phyloP scores from a whole-genome alignment of 768 basidiomycete genomes.

The Kwoniella shandongensis region DNA sequence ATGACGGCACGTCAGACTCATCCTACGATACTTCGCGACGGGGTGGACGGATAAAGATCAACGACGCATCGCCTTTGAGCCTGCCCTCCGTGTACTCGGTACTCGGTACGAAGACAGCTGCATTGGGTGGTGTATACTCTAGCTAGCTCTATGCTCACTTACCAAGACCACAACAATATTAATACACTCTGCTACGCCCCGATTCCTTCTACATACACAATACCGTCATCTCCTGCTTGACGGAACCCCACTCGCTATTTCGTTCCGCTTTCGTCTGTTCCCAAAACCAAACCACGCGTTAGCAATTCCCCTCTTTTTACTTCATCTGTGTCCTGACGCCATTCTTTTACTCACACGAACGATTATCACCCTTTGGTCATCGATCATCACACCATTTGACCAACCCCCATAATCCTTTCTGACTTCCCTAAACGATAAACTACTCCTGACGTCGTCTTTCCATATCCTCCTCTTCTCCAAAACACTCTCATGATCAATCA shows the following conservation, averaged over 20 bases:
- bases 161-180: no score
- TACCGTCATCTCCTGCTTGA: slow-evolving; percentile 34
- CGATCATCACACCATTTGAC: slow-evolving; percentile 49
- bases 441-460: slow-evolving; percentile 30
- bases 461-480: slow-evolving; percentile 28
- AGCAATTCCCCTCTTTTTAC: background rate
- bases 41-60: no score
- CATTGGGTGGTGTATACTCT: no score
- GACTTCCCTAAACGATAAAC: slow-evolving; percentile 32
- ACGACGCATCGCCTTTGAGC: no score
- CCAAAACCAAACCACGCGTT: no score
- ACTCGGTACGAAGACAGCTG: no score
- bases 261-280: slow-evolving; percentile 18
- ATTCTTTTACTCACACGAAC: slow-evolving; percentile 34
- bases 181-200: no score
- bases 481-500: slow-evolving; percentile 14
- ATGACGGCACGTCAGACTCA: no score
- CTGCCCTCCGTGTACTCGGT: no score
- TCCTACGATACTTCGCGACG: no score
- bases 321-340: background rate
- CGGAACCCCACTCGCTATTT: slow-evolving; percentile 27
- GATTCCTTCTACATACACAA: slow-evolving; percentile 29
- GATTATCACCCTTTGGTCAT: slow-evolving; percentile 46
- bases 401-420: slow-evolving; percentile 21
- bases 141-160: no score